Percentiles rank a stretch among this genome's conserved stretches.
These are phyloP conservation scores for Mucor sp. DNA, from an alignment of 371 early-diverging fungal species.

Conservation along the genomic window DNA sequence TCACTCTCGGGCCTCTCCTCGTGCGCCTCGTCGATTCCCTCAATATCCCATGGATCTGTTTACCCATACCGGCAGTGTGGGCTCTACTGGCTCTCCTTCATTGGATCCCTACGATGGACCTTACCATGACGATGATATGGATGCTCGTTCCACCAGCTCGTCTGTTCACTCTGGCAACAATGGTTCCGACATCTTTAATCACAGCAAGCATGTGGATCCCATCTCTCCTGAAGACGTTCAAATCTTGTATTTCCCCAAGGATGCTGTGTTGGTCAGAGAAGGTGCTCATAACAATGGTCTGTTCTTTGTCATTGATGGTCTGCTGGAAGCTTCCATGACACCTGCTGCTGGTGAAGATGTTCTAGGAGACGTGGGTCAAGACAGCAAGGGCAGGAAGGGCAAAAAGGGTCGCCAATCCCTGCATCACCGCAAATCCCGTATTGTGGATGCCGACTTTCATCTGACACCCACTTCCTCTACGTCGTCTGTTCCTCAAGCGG, in stretches of 20 bases:
- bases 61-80: slow-evolving; percentile 44
- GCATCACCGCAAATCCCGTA: slow-evolving; percentile 14
- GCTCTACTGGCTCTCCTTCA: slow-evolving; percentile 35
- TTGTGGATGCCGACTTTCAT: slow-evolving; percentile 5
- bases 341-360: slow-evolving; percentile 43
- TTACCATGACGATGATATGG: slow-evolving; percentile 39
- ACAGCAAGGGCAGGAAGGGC: not conserved
- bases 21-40: slow-evolving; percentile 7
- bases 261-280: slow-evolving; percentile 74
- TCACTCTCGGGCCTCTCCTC: slow-evolving; percentile 13
- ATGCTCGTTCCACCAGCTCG: slow-evolving; percentile 43
- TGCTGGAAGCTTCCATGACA: slow-evolving; percentile 77
- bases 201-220: slow-evolving; percentile 20
- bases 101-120: slow-evolving; percentile 33
- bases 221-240: slow-evolving; percentile 64
- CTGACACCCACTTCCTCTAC: slow-evolving; percentile 13
- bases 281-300: slow-evolving; percentile 88
- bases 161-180: slow-evolving; percentile 42
- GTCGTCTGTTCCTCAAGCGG: not conserved
- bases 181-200: slow-evolving; percentile 18
- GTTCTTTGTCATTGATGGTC: slow-evolving; percentile 91
- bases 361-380: slow-evolving; percentile 9
- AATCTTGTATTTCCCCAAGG: slow-evolving; percentile 74
- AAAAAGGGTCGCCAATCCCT: not conserved
- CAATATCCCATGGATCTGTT: slow-evolving; percentile 47